Percentiles rank a stretch among this genome's conserved stretches.
phyloP scores from a whole-genome alignment of 345 rosid species.

The Pseudoturritis turrita region DNA sequence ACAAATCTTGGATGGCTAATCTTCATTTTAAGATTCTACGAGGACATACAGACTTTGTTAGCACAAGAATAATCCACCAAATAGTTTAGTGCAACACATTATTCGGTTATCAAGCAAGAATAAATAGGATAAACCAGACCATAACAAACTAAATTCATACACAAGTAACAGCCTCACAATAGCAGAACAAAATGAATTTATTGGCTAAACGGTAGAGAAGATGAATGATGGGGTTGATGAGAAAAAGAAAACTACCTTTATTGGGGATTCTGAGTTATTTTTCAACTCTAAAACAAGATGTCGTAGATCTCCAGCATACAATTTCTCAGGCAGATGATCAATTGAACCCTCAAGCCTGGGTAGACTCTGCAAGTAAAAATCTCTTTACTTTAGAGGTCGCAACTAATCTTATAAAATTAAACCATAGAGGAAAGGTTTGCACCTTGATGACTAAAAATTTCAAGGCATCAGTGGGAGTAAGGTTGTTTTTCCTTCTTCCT shows the following conservation, averaged over 20 bases:
- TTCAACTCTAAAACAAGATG: slow-evolving; percentile 69
- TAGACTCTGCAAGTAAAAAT: slow-evolving; percentile 44
- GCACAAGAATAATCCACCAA: slow-evolving; percentile 11
- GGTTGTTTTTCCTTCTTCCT: slow-evolving; percentile 52
- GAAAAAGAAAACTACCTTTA: slow-evolving; percentile 53
- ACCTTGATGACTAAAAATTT: slow-evolving; percentile 89
- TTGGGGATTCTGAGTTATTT: slow-evolving; percentile 63
- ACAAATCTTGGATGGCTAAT: slow-evolving; percentile 78
- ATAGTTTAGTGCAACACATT: slow-evolving; percentile 14
- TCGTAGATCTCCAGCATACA: slow-evolving; percentile 71
- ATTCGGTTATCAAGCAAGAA: slow-evolving; percentile 11
- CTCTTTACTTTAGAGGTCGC: slow-evolving; percentile 4
- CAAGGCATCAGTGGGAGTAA: slow-evolving; percentile 46
- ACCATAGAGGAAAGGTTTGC: slow-evolving; percentile 7
- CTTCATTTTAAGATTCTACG: slow-evolving; percentile 95
- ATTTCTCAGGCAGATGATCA: slow-evolving; percentile 54
- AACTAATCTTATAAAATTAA: slow-evolving; percentile 12
- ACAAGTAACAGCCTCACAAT: slow-evolving; percentile 8
- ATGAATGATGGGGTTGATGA: slow-evolving; percentile 12
- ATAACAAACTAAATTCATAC: slow-evolving; percentile 9
- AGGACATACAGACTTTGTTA: slow-evolving; percentile 4
- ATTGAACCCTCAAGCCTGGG: slow-evolving; percentile 88
- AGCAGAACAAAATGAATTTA: neutral
- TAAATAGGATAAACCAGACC: neutral
- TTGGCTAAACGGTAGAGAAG: neutral